Conservation (phyloP, 768 basidiomycete species). For the Dacryopinax primogenitus region DNA sequence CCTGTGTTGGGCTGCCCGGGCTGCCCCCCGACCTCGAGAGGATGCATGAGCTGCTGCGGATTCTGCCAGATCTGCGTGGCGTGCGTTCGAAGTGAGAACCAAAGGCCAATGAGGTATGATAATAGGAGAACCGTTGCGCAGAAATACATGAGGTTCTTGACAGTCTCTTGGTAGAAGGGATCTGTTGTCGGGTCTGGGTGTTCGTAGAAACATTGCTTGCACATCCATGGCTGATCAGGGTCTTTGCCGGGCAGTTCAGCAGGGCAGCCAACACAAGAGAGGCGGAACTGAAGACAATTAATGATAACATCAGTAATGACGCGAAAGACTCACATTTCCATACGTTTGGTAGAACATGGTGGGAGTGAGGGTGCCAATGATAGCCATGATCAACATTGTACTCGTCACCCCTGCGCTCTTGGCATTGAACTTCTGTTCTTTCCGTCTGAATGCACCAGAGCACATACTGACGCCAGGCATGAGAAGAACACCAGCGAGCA, state of each 20-base stretch:
- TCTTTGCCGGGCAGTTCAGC: constrained; percentile 17
- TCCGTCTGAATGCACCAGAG: constrained; percentile 71
- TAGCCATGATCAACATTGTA: constrained; percentile 99
- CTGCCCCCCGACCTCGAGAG: constrained; percentile 44
- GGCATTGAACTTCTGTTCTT: constrained; percentile 98
- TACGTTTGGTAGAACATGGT: constrained; percentile 98
- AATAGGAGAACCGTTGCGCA: constrained; percentile 83
- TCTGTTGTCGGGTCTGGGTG: constrained; percentile 87
- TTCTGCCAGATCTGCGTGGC: constrained; percentile 99
- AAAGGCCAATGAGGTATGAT: constrained; percentile 94
- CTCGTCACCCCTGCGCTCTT: constrained; percentile 97
- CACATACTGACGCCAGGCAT: constrained; percentile 98
- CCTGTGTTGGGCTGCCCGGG: constrained; percentile 25
- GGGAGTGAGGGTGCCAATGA: constrained; percentile 88
- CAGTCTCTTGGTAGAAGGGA: constrained; percentile 92
- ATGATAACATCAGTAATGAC: constrained; percentile 19
- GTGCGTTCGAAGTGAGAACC: constrained; percentile 97
- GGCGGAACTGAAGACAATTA: constrained; percentile 54
- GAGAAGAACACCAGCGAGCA: constrained; percentile 86
- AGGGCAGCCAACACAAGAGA: constrained; percentile 74
- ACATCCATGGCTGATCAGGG: constrained; percentile 55
- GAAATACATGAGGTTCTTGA: constrained; percentile 90
- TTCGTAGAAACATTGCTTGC: constrained; percentile 85
- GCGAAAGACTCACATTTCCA: constrained; percentile 60
- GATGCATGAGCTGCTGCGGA: constrained; percentile 67